Evolutionary conservation across 1,284 basidiomycete genomes (phyloP).

Genomic region (Phylloboletellus chloephorus): DNA sequence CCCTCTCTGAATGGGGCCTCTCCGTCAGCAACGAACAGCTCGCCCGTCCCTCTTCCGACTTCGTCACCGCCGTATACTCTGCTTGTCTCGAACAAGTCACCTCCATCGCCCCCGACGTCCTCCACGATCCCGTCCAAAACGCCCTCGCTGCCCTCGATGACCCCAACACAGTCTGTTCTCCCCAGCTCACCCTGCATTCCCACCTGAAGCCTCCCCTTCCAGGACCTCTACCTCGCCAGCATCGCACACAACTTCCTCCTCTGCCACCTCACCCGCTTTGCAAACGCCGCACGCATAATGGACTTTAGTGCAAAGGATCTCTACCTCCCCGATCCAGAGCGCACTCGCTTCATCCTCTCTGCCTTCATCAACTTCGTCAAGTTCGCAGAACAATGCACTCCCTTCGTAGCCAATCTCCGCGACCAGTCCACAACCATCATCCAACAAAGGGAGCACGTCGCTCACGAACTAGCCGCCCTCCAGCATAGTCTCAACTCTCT

Average conservation of each 20-base stretch:
- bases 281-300: conserved; percentile 66
- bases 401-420: conserved; percentile 55
- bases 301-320: conserved; percentile 77
- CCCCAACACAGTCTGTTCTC: conserved; percentile 53
- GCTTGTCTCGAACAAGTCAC: conserved; percentile 70
- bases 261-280: conserved; percentile 67
- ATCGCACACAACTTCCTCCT: conserved; percentile 59
- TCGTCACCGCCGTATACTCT: conserved; percentile 63
- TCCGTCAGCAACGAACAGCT: conserved; percentile 66
- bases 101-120: conserved; percentile 51
- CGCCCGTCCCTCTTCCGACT: conserved; percentile 60
- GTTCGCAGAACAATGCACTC: conserved; percentile 71
- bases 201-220: not conserved
- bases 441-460: conserved; percentile 51
- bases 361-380: conserved; percentile 92
- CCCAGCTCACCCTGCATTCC: accelerated
- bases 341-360: conserved; percentile 71
- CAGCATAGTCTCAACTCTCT: conserved; percentile 53
- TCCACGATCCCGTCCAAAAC: conserved; percentile 56
- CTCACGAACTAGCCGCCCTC: conserved; percentile 47
- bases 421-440: conserved; percentile 53
- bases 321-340: conserved; percentile 61
- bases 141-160: conserved; percentile 49
- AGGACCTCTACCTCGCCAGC: conserved; percentile 62
- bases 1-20: conserved; percentile 62